phyloP scores from a whole-genome alignment of 1,284 basidiomycete genomes.

The Moesziomyces sp. region DNA sequence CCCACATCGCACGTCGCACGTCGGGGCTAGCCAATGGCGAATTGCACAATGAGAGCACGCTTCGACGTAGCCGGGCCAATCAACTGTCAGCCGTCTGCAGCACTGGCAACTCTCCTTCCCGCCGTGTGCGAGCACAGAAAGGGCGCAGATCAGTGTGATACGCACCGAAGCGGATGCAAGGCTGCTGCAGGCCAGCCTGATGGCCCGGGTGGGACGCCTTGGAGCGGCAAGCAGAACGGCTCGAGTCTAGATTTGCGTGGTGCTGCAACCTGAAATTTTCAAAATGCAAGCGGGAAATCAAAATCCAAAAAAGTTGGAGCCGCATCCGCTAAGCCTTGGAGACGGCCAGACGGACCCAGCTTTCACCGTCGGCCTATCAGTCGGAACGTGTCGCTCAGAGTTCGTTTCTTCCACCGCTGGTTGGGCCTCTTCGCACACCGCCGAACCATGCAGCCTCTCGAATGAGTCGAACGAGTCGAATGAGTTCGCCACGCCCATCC shows the following conservation, averaged over 20 bases:
- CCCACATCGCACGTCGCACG: background rate
- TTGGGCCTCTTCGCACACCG: constrained; percentile 10
- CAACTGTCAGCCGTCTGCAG: background rate
- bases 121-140: too few species aligned
- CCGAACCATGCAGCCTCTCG: background rate
- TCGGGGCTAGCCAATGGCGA: background rate
- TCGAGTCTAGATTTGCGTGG: constrained; percentile 20
- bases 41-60: background rate
- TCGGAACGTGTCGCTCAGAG: constrained; percentile 30
- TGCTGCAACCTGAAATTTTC: background rate
- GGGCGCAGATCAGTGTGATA: background rate
- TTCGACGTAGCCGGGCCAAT: too few species aligned
- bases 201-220: background rate
- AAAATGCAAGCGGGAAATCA: background rate
- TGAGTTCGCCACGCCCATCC: constrained; percentile 67
- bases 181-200: too few species aligned
- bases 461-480: too few species aligned
- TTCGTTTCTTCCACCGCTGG: constrained; percentile 20
- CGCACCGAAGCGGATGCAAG: background rate
- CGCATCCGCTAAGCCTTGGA: constrained; percentile 8
- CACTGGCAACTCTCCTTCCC: too few species aligned
- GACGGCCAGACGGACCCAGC: constrained; percentile 10
- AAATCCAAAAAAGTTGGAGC: constrained; percentile 6
- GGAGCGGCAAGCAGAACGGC: background rate
- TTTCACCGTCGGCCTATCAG: constrained; percentile 26